These are phyloP conservation scores for Pyrenula aspistea DNA, from an alignment of 495 filamentous ascomycete species.

Conservation along the genomic window DNA sequence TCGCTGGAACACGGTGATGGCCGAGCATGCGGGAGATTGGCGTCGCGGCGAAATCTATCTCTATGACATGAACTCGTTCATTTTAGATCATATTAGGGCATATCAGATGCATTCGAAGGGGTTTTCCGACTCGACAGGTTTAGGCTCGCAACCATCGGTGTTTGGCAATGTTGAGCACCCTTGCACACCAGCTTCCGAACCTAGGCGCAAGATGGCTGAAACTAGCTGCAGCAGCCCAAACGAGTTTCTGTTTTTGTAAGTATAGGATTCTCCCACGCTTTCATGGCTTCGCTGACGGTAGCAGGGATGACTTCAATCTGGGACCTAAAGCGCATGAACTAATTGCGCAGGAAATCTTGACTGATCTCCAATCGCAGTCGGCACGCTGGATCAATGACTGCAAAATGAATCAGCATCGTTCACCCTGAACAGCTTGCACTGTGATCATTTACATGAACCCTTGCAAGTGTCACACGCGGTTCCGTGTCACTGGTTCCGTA, in stretches of 20 bases:
- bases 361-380: constrained; percentile 27
- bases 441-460: background rate
- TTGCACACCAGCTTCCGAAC: constrained; percentile 21
- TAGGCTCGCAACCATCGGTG: constrained; percentile 18
- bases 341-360: constrained; percentile 32
- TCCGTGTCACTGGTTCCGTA: background rate
- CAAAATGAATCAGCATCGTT: background rate
- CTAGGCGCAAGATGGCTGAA: constrained; percentile 25
- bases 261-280: background rate
- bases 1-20: constrained; percentile 35
- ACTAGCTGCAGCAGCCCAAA: constrained; percentile 24
- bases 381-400: background rate
- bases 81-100: constrained; percentile 35
- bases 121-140: constrained; percentile 28
- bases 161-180: constrained; percentile 29
- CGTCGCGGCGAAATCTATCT: constrained; percentile 31
- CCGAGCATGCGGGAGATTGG: constrained; percentile 26
- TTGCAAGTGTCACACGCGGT: background rate
- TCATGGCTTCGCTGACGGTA: background rate
- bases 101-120: constrained; percentile 29
- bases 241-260: constrained; percentile 42
- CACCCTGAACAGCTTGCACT: background rate
- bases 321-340: constrained; percentile 36
- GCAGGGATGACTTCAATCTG: constrained; percentile 41
- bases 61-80: constrained; percentile 36